Conservation (phyloP, 306 rosid genomes). For the Abrus pulchellus region DNA sequence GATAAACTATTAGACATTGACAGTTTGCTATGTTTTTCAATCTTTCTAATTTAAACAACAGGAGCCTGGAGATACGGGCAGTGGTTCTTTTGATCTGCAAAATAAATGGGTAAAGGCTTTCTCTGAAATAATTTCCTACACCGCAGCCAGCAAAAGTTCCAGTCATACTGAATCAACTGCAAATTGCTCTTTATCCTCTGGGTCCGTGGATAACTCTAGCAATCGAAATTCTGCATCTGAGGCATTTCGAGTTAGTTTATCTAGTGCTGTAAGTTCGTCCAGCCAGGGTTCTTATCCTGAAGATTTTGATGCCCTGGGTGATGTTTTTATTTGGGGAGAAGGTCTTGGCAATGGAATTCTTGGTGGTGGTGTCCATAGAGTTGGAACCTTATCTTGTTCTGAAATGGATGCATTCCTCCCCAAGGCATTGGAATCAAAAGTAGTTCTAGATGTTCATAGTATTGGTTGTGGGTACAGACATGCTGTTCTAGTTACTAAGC, state of each 20-base stretch:
- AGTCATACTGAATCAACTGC: conserved; percentile 62
- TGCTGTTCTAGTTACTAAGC: conserved; percentile 85
- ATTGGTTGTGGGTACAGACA: conserved; percentile 89
- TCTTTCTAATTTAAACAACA: conserved; percentile 50
- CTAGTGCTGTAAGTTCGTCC: conserved; percentile 96
- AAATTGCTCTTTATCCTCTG: conserved; percentile 64
- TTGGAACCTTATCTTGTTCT: conserved; percentile 61
- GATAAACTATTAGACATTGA: conserved; percentile 41
- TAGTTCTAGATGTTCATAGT: conserved; percentile 86
- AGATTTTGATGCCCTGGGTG: conserved; percentile 83
- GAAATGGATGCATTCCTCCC: conserved; percentile 85
- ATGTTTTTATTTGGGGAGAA: conserved; percentile 93
- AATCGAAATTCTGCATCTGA: conserved; percentile 81
- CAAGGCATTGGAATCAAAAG: conserved; percentile 85
- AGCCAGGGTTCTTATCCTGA: conserved; percentile 91
- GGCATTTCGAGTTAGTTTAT: conserved; percentile 80
- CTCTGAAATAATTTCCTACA: conserved; percentile 76
- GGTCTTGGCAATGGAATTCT: conserved; percentile 76
- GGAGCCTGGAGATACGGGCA: conserved; percentile 75
- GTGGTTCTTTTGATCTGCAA: conserved; percentile 61
- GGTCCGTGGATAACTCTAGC: conserved; percentile 71
- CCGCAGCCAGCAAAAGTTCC: conserved; percentile 61
- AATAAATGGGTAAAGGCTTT: conserved; percentile 83
- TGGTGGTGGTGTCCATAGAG: conserved; percentile 78
- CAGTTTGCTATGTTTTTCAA: conserved; percentile 28